phyloP scores from a whole-genome alignment of 352 stramenopile genomes.

The Phytophthora syringae region DNA sequence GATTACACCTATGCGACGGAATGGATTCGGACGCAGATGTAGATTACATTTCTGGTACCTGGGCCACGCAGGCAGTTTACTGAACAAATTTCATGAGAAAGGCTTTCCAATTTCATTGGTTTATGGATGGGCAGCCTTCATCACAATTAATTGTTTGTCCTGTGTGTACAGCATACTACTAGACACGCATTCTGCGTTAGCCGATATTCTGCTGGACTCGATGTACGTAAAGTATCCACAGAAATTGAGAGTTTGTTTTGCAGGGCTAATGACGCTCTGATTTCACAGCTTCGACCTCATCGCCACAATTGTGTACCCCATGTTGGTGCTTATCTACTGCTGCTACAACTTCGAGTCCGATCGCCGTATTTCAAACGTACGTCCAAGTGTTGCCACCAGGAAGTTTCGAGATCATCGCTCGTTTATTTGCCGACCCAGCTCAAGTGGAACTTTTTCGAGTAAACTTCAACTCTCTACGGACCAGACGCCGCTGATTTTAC shows the following conservation, averaged over 20 bases:
- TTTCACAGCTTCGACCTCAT: slow-evolving; percentile 43
- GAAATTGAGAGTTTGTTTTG: not conserved
- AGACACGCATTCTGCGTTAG: slow-evolving; percentile 31
- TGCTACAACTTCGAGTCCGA: slow-evolving; percentile 44
- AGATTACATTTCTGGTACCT: too few relatives aligned
- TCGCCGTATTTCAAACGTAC: slow-evolving; percentile 32
- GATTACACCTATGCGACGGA: too few relatives aligned
- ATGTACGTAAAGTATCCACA: slow-evolving; percentile 27
- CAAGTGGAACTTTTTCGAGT: slow-evolving; percentile 41
- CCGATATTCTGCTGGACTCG: slow-evolving; percentile 43
- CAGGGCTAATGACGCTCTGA: not conserved
- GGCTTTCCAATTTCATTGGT: slow-evolving; percentile 37
- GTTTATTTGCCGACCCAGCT: slow-evolving; percentile 37
- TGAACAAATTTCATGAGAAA: slow-evolving; percentile 36
- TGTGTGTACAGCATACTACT: slow-evolving; percentile 29
- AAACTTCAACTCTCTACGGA: slow-evolving; percentile 42
- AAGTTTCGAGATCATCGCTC: slow-evolving; percentile 41
- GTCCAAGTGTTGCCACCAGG: slow-evolving; percentile 17
- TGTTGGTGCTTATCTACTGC: slow-evolving; percentile 38
- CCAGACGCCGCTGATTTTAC: slow-evolving; percentile 24
- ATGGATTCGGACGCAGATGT: too few relatives aligned
- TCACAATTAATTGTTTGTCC: slow-evolving; percentile 38
- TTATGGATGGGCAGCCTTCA: slow-evolving; percentile 36
- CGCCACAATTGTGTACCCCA: slow-evolving; percentile 41
- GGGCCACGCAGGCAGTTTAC: slow-evolving; percentile 29